Base-by-base conservation (phyloP, 495 filamentous ascomycete genomes). In the Darksidea phi region DNA sequence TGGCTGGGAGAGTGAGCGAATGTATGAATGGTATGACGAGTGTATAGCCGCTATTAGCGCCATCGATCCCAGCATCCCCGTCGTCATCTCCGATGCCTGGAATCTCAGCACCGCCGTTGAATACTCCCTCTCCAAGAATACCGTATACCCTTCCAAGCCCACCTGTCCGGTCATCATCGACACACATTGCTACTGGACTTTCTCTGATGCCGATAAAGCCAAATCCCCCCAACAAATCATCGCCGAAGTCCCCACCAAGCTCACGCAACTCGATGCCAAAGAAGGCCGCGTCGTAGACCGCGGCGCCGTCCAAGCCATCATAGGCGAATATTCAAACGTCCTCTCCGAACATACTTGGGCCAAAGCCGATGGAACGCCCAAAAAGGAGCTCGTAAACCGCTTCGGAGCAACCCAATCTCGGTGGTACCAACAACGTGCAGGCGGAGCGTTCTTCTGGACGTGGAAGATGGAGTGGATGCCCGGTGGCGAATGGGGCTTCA, bases 31-130 rank as follows among this genome's bases (percentile, higher is more conserved):
- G 78, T 84, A 84, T 63, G 77, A 80, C 45, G 59, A 70, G 20
- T 76, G 77, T 38, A 71, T 84, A 25, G 50, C 68, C 8, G 71
- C 71, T 24, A 71, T 79, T 54, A 72, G 64, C 7, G 50, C 54
- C 6, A 72, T 83, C 47, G 79, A 84, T 65, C 18, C 70, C 3
- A 75, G 54, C 17, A 63, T 85, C 6, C 80, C 80, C 1, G 66
- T 84, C 26, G 80, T 82, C 63, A 78, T 85, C 59, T 79, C 74
- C 21, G 82, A 84, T 63, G 79, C 67, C 12, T 82, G 81, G 79
- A 72, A 82, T 63, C 64, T 80, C 24, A 17, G 49, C 4, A 48
- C 54, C 8, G 75, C 75, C 3, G 47, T 81, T 24, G 57, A 70
- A 15, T 83, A 77, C 70, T 65, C 57, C 12, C 71, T 72, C 32